A percentile compares a stretch with the other conserved stretches of the same genome.
These are phyloP conservation scores for Wickerhamiella infanticola DNA, from an alignment of 1,139 yeast genomes.

Conservation along the genomic window DNA sequence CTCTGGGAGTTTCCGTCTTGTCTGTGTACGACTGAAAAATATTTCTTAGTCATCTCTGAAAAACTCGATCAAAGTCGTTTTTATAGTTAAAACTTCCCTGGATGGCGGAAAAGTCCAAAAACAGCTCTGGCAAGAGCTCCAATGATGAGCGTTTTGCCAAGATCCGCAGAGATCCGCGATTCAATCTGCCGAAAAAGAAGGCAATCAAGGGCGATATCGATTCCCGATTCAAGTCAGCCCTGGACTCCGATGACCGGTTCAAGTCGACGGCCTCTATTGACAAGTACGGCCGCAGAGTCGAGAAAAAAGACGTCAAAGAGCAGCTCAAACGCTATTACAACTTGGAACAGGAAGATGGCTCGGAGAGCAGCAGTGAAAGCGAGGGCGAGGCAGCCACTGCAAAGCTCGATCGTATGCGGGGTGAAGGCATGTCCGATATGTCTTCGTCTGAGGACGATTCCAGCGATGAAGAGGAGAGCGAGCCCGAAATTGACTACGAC, in stretches of 20 bases:
- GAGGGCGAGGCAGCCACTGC: constrained; percentile 14
- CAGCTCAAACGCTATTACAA: constrained; percentile 56
- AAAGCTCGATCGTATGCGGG: constrained; percentile 54
- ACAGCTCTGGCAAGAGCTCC: background rate
- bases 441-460: constrained; percentile 26
- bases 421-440: constrained; percentile 38
- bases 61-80: background rate
- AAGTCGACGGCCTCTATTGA: constrained; percentile 55
- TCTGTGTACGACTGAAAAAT: too few relatives aligned
- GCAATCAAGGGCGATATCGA: constrained; percentile 69
- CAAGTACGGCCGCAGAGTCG: constrained; percentile 66
- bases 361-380: constrained; percentile 16
- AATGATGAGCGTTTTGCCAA: constrained; percentile 62
- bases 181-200: constrained; percentile 55
- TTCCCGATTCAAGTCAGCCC: constrained; percentile 56
- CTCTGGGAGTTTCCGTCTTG: too few relatives aligned
- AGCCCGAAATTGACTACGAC: constrained; percentile 14
- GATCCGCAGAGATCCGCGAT: constrained; percentile 80
- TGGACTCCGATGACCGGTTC: constrained; percentile 42
- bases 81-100: background rate
- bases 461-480: constrained; percentile 28
- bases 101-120: background rate
- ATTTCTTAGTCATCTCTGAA: background rate
- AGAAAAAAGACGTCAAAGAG: constrained; percentile 27
- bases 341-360: constrained; percentile 27